Base-by-base conservation (phyloP, 2,329 filamentous ascomycete genomes). In the Ilyonectria robusta region DNA sequence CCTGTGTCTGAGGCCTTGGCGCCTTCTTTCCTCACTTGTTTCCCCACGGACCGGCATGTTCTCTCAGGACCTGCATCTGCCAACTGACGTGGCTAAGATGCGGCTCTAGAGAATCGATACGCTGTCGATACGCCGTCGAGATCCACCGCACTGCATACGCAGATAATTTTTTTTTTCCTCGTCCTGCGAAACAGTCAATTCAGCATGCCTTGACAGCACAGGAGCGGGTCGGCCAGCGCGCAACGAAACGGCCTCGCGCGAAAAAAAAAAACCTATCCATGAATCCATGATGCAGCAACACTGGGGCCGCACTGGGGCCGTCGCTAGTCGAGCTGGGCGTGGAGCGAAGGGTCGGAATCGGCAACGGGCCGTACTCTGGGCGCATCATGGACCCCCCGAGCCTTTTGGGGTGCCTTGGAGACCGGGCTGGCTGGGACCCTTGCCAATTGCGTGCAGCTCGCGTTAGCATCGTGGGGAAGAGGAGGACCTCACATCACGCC, bases 71-170 rank as follows among this genome's bases (percentile, higher is more conserved):
- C 71, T 74, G 72, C 72, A 72, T 72, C 65, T 74, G 71, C 70
- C 70, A 66, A 68, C 66, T 71, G 72, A 75, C 70, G 72, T 75
- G 72, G 72, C 72, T 68, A 65, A 59, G 63, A 72, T 70, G 69
- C 71, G 72, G 72, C 72, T 75, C 67, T 75, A 53, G 48, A 54
- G 54, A 51, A 21, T 26, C 37, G 58, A 42, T 62, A 48, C 46
- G 54, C 37, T 68, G 53, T 56, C 53, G 51, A 50, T 40, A 40
- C 37, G 37, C 37, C n/a, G 37, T 40, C 11, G 37, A 57, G 61
- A 60, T 37, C 72, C 72, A 75, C 69, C 56, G 44, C 33, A 53
- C 59, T 59, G 65, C 72, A 73, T 26, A 48, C 53, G n/a, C 47
- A 40, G 58, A 53, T 46, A 54, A 58, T 5, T 59, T 65, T 66